Conservation (phyloP, 2,329 filamentous ascomycete species). For the Paracamarosporium sp. region DNA sequence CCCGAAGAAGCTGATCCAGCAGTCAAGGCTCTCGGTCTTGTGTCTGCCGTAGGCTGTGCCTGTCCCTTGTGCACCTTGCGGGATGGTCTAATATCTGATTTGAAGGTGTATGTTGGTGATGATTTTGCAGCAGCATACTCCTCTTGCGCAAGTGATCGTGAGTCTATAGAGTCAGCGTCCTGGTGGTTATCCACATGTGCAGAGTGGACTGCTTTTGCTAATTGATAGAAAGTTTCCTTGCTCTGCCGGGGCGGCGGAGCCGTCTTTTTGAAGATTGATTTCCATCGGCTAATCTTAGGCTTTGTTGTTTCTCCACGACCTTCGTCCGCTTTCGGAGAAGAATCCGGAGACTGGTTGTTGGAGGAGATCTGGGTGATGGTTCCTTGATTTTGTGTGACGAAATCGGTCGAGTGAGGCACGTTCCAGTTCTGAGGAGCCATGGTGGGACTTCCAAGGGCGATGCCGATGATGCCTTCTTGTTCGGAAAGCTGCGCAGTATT, state of each 20-base stretch:
- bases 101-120: conserved; percentile 39
- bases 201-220: conserved; percentile 31
- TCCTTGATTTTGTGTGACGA: conserved; percentile 19
- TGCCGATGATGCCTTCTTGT: conserved; percentile 43
- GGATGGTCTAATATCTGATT: conserved; percentile 36
- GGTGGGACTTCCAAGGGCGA: conserved; percentile 49
- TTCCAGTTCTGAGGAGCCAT: conserved; percentile 36
- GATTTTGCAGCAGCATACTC: conserved; percentile 26
- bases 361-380: conserved; percentile 27
- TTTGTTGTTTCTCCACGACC: conserved; percentile 28
- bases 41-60: conserved; percentile 22
- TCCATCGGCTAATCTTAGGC: conserved; percentile 48
- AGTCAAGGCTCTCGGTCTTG: conserved; percentile 28
- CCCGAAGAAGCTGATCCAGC: conserved; percentile 17
- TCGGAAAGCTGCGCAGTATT: conserved; percentile 37
- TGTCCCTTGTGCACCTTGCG: conserved; percentile 31
- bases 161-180: conserved; percentile 32
- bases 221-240: conserved; percentile 43
- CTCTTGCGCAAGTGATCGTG: conserved; percentile 19
- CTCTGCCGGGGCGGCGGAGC: conserved; percentile 29
- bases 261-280: conserved; percentile 46
- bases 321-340: conserved; percentile 7
- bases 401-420: conserved; percentile 27
- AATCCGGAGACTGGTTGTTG: conserved; percentile 13
- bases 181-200: conserved; percentile 41